A percentile compares a stretch with the other conserved stretches of the same genome.
Evolutionary conservation across 352 stramenopile species (phyloP).

Genomic region (Phytophthora europaea): DNA sequence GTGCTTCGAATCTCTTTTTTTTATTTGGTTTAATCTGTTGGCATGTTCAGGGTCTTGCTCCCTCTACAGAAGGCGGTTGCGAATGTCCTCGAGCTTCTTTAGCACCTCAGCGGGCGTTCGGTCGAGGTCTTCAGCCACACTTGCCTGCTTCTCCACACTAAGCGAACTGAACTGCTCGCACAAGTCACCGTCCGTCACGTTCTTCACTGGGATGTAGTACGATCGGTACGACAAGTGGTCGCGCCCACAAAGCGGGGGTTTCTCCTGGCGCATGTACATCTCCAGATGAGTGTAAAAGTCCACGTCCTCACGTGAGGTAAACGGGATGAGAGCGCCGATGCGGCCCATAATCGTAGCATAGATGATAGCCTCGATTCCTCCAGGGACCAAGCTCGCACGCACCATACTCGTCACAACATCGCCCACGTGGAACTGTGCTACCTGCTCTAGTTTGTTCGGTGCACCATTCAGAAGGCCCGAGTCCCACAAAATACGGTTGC

Average conservation of each 20-base stretch:
- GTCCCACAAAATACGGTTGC: slow-evolving; percentile 98
- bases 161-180: slow-evolving; percentile 97
- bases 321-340: slow-evolving; percentile 97
- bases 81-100: slow-evolving; percentile 99
- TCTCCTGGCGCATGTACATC: slow-evolving; percentile 95
- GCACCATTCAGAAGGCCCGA: slow-evolving; percentile 91
- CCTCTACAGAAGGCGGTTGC: slow-evolving; percentile 96
- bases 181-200: slow-evolving; percentile 98
- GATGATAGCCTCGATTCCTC: slow-evolving; percentile 97
- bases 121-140: slow-evolving; percentile 97
- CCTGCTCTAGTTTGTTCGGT: slow-evolving; percentile 97
- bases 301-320: slow-evolving; percentile 97
- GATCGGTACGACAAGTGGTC: slow-evolving; percentile 98
- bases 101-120: slow-evolving; percentile 97
- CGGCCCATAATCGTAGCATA: slow-evolving; percentile 98
- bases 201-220: slow-evolving; percentile 99
- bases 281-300: slow-evolving; percentile 99
- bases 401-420: slow-evolving; percentile 99
- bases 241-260: slow-evolving; percentile 93
- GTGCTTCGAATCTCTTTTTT: slow-evolving; percentile 14
- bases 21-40: slow-evolving; percentile 10
- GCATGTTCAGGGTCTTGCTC: background rate
- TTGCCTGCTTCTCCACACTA: slow-evolving; percentile 94
- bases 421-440: slow-evolving; percentile 97
- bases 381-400: slow-evolving; percentile 95